Evolutionary conservation across 2,329 filamentous ascomycete genomes (phyloP), one percentile per base, ranked within the genome.

Genomic region (Arthrobotrys sinensis): DNA sequence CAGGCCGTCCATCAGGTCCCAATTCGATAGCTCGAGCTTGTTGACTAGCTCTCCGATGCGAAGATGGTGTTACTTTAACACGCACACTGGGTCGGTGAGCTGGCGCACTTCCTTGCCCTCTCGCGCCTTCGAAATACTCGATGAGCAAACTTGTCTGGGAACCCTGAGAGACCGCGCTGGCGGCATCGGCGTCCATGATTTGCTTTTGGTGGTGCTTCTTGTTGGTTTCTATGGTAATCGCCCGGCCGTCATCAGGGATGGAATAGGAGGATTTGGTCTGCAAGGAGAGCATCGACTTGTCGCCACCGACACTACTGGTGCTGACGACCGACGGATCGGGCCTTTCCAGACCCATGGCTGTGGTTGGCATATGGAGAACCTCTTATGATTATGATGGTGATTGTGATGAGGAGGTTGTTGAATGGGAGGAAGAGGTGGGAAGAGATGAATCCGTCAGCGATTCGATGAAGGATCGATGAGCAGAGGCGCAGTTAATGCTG

Each of bases 81-180:
- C 91, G 87, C 67, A 97, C 93, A 83, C 93, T 97, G 11, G 94
- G 94, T 81, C 92, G 91, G 82, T 92, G 91, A 81, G 90, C 88
- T 87, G 86, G 82, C 85, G 87, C 82, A 85, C 81, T 72, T 81
- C 87, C 87, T 81, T 87, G 87, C 71, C 88, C 86, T 84, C 93
- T 94, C 80, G 91, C 90, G 81, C 90, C 92, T 85, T 97, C 94
- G 83, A 96, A 97, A 85, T 97, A 97, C 85, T 97, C 94, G 82
- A 97, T 97, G 82, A 97, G 87, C 81, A 97, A 88, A 71, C 93
- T 96, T 43, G 94, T 97, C 86, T 97, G 94, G 53, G 93, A 97
- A 82, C 89, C 85, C 52, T 88, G 84, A 85, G 87, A 87, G 73
- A 88, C 85, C 80, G 84, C 84, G 80, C 85, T 88, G 78, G 84